Conservation (phyloP, 2,329 filamentous ascomycete genomes). For the Xylariaceae sp. region DNA sequence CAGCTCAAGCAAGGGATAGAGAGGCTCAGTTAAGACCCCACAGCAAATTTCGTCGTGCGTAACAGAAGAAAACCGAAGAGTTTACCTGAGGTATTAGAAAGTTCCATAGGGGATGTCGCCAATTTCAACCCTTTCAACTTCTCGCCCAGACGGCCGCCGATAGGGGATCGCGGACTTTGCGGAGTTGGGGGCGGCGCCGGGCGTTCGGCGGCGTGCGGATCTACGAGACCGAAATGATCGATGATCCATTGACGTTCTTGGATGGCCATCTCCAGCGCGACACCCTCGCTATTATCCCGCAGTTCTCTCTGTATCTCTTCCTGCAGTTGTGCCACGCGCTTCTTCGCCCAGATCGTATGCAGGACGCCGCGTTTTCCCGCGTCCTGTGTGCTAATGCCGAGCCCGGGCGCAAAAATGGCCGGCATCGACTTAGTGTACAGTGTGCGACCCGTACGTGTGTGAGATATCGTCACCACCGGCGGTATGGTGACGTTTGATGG, state of each 20-base stretch:
- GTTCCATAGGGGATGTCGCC: constrained; percentile 70
- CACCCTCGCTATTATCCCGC: constrained; percentile 74
- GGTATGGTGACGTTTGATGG: constrained; percentile 74
- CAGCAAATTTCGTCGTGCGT: too few species aligned
- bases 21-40: background rate
- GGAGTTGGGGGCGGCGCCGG: constrained; percentile 36
- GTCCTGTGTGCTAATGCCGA: constrained; percentile 67
- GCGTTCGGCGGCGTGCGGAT: constrained; percentile 37
- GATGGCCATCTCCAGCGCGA: constrained; percentile 81
- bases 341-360: constrained; percentile 89
- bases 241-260: constrained; percentile 87
- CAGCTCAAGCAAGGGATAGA: background rate
- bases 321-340: constrained; percentile 73
- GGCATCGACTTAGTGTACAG: constrained; percentile 76
- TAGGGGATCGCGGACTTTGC: constrained; percentile 65
- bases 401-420: constrained; percentile 79
- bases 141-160: constrained; percentile 72
- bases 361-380: constrained; percentile 79
- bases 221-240: constrained; percentile 70
- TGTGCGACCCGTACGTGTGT: constrained; percentile 40
- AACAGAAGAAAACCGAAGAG: background rate
- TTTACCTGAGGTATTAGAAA: constrained; percentile 59
- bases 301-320: constrained; percentile 77
- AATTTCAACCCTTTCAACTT: constrained; percentile 80
- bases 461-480: constrained; percentile 67